These are phyloP conservation scores for Rhodosporidiobolus odoratus DNA, from an alignment of 768 basidiomycete species.

Conservation along the genomic window DNA sequence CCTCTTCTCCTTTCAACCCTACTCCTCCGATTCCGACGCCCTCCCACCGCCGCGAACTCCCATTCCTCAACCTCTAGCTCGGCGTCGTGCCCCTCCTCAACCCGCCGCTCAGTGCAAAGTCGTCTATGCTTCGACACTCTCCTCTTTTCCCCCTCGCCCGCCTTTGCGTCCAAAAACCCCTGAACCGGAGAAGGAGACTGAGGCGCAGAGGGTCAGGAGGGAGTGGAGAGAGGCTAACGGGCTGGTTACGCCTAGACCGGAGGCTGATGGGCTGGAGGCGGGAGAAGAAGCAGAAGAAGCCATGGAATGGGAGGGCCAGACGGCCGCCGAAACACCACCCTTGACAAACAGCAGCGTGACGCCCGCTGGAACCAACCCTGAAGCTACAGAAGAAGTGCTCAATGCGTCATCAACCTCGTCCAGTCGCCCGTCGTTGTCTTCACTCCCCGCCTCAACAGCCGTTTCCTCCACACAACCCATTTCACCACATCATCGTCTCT, in stretches of 20 bases:
- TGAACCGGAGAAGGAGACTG: background rate
- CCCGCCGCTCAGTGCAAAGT: too few species aligned
- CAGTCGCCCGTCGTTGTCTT: background rate
- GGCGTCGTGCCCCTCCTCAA: background rate
- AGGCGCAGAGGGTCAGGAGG: background rate
- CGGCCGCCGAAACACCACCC: background rate
- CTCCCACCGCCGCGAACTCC: background rate
- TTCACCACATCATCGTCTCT: too few species aligned
- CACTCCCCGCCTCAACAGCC: background rate
- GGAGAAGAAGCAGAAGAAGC: background rate
- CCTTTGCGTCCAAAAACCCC: background rate
- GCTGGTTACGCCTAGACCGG: background rate
- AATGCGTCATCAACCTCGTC: background rate
- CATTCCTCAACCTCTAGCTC: background rate
- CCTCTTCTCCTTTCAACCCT: constrained; percentile 11
- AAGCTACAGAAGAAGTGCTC: too few species aligned
- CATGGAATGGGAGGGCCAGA: background rate
- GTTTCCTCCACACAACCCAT: background rate
- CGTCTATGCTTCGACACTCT: constrained; percentile 8
- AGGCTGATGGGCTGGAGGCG: background rate
- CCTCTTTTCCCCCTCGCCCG: background rate
- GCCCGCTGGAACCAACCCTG: too few species aligned
- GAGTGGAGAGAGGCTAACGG: background rate
- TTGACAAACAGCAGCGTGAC: too few species aligned
- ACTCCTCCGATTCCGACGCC: constrained; percentile 2